A percentile compares a stretch with the other conserved stretches of the same genome.
phyloP scores from a whole-genome alignment of 441 rosid species.

The Arabidopsis lyrata region DNA sequence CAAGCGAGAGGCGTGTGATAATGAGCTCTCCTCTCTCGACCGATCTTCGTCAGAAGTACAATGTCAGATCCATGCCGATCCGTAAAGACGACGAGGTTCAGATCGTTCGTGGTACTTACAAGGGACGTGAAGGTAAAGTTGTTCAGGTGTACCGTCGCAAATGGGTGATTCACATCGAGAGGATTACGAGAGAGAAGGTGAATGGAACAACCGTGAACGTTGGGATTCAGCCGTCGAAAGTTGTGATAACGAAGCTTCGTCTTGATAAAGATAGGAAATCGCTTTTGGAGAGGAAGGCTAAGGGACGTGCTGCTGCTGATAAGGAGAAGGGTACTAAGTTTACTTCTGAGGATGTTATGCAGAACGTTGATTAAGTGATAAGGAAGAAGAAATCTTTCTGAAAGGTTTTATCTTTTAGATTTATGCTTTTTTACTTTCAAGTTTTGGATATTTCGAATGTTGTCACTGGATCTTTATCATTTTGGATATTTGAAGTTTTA shows the following conservation, averaged over 20 bases:
- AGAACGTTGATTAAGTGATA: constrained; percentile 52
- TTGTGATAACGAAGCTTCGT: constrained; percentile 65
- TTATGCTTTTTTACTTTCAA: background rate
- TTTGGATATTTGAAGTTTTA: constrained; percentile 11
- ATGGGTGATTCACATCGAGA: constrained; percentile 86
- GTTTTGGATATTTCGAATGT: constrained; percentile 4
- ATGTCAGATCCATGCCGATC: constrained; percentile 69
- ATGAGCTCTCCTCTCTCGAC: constrained; percentile 68
- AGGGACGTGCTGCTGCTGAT: constrained; percentile 68
- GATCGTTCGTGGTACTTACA: constrained; percentile 74
- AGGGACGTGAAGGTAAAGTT: constrained; percentile 74
- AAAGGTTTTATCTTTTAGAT: constrained; percentile 12
- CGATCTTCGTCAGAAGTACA: constrained; percentile 73
- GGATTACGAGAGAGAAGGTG: constrained; percentile 77
- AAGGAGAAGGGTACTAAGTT: constrained; percentile 80
- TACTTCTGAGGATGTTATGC: constrained; percentile 71
- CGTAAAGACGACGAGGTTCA: constrained; percentile 78
- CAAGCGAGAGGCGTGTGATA: constrained; percentile 63
- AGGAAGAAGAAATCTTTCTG: background rate
- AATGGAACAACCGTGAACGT: constrained; percentile 77
- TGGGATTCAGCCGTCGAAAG: constrained; percentile 70
- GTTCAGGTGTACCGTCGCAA: constrained; percentile 73
- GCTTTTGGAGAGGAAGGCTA: constrained; percentile 67
- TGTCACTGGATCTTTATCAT: background rate
- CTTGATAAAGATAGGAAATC: constrained; percentile 74